A percentile compares a stretch with the other conserved stretches of the same genome.
These are phyloP conservation scores for Sclerotinia minor DNA, from an alignment of 2,329 filamentous ascomycete genomes.

Conservation along the genomic window DNA sequence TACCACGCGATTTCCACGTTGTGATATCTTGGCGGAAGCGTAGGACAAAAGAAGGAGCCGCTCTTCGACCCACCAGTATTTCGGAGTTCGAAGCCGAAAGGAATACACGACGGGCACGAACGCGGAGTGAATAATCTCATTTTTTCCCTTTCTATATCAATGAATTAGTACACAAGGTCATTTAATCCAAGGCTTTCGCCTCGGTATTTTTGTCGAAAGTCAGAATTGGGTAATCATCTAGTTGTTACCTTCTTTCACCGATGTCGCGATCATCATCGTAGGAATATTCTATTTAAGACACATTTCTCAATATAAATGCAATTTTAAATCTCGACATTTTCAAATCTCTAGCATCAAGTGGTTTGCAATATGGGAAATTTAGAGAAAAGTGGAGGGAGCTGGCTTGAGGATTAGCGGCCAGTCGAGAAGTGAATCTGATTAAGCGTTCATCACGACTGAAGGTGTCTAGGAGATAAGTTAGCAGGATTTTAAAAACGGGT, in stretches of 20 bases:
- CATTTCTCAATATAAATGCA: not conserved
- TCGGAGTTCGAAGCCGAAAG: not conserved
- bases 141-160: too few species aligned
- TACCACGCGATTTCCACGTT: not conserved
- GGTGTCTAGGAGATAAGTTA: not conserved
- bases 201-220: not conserved
- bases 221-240: not conserved
- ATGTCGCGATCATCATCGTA: not conserved
- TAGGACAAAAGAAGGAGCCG: not conserved
- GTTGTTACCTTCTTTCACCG: not conserved
- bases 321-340: too few species aligned
- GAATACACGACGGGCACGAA: not conserved
- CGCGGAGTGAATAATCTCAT: not conserved
- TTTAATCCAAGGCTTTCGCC: not conserved
- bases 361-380: not conserved
- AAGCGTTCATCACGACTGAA: not conserved
- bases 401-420: not conserved
- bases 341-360: not conserved
- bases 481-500: not conserved
- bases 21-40: not conserved
- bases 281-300: not conserved
- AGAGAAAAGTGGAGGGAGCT: not conserved
- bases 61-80: not conserved
- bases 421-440: not conserved
- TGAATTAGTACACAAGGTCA: not conserved